phyloP scores from a whole-genome alignment of 2,329 filamentous ascomycete species.

The Cladosporium sp. region DNA sequence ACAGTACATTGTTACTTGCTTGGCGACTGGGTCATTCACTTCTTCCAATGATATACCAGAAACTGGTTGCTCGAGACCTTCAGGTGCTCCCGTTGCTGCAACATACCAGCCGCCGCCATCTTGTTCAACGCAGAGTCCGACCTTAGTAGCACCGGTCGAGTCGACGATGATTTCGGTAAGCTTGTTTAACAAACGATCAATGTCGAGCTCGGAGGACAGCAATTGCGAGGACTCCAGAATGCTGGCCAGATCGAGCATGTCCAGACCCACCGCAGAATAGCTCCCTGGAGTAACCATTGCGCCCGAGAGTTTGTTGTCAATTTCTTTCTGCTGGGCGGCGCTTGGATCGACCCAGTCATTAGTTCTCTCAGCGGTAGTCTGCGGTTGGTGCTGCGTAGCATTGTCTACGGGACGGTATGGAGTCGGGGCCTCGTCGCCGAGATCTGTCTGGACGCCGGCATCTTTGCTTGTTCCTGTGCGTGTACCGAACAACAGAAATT shows the following conservation, averaged over 20 bases:
- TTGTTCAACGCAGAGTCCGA: conserved; percentile 70
- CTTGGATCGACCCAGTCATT: conserved; percentile 48
- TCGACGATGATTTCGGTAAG: conserved; percentile 80
- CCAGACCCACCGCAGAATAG: conserved; percentile 62
- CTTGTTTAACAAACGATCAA: conserved; percentile 71
- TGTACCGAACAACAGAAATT: conserved; percentile 61
- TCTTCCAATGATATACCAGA: conserved; percentile 61
- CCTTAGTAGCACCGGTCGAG: conserved; percentile 69
- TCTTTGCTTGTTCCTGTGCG: conserved; percentile 59
- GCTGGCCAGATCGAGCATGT: conserved; percentile 77
- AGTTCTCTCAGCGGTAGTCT: conserved; percentile 43
- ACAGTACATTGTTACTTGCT: conserved; percentile 73
- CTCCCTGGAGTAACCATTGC: conserved; percentile 44
- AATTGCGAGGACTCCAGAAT: conserved; percentile 76
- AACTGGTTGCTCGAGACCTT: conserved; percentile 64
- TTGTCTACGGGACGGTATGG: neutral
- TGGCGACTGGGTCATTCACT: conserved; percentile 63
- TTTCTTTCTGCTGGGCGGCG: conserved; percentile 24
- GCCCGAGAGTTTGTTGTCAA: conserved; percentile 23
- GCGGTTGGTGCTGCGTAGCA: conserved; percentile 34
- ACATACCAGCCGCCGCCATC: conserved; percentile 64
- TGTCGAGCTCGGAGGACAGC: conserved; percentile 71
- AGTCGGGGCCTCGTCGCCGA: neutral
- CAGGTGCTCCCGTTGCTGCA: conserved; percentile 68
- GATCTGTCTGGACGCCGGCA: conserved; percentile 54